Conservation (phyloP, 805 yeast species). For the Yamadazyma kitorensis region DNA sequence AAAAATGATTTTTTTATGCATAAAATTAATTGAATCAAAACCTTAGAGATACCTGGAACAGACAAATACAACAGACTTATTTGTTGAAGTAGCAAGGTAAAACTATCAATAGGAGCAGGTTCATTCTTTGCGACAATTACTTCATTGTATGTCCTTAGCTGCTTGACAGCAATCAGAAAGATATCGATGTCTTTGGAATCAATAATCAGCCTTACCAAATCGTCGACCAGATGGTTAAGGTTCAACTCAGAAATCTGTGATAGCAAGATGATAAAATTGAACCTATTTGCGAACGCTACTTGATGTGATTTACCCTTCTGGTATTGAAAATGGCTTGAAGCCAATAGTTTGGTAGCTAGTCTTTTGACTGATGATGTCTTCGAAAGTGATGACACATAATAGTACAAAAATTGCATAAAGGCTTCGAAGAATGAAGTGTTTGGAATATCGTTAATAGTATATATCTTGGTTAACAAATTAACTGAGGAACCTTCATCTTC, state of each 20-base stretch:
- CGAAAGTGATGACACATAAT: constrained; percentile 26
- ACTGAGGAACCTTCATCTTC: constrained; percentile 29
- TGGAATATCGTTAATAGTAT: constrained; percentile 27
- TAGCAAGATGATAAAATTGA: constrained; percentile 34
- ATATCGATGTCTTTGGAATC: constrained; percentile 22
- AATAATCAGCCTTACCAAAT: constrained; percentile 22
- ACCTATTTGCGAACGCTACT: constrained; percentile 34
- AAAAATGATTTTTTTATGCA: constrained; percentile 8
- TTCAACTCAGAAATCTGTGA: constrained; percentile 33
- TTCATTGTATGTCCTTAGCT: constrained; percentile 17
- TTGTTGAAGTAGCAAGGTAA: constrained; percentile 14
- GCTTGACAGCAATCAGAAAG: constrained; percentile 20
- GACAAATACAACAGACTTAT: constrained; percentile 11
- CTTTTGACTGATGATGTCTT: constrained; percentile 20
- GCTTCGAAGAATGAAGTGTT: constrained; percentile 30
- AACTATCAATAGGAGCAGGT: constrained; percentile 18
- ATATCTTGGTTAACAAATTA: constrained; percentile 13
- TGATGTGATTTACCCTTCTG: constrained; percentile 23
- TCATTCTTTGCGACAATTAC: constrained; percentile 10
- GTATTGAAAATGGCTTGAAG: constrained; percentile 36
- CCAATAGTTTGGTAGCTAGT: constrained; percentile 33
- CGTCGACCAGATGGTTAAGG: constrained; percentile 25
- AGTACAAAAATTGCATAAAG: constrained; percentile 35
- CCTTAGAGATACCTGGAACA: constrained; percentile 17
- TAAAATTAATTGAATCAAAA: constrained; percentile 14